Percentiles rank a stretch among this genome's conserved stretches.
phyloP scores from a whole-genome alignment of 2,329 filamentous ascomycete genomes.

The Pyricularia pennisetigena region DNA sequence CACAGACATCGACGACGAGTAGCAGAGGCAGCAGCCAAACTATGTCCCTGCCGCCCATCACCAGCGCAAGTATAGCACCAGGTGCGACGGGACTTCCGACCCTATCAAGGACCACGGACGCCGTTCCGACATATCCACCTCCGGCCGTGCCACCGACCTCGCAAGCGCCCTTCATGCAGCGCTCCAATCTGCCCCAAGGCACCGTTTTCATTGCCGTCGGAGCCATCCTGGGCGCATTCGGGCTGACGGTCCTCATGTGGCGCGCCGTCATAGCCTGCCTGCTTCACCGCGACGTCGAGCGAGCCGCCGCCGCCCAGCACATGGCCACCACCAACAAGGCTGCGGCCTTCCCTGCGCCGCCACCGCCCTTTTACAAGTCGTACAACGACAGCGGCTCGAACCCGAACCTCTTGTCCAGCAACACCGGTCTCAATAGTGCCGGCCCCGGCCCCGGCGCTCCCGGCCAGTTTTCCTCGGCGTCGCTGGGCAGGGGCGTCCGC shows the following conservation, averaged over 20 bases:
- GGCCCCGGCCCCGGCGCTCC: slow-evolving; percentile 15
- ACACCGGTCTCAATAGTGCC: not conserved
- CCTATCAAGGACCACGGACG: slow-evolving; percentile 24
- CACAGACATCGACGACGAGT: not conserved
- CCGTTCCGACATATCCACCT: slow-evolving; percentile 52
- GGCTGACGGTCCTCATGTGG: slow-evolving; percentile 76
- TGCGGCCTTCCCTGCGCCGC: slow-evolving; percentile 45
- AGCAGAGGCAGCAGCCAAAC: not conserved
- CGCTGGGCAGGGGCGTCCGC: slow-evolving; percentile 37
- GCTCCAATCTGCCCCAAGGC: slow-evolving; percentile 75
- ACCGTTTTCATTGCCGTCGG: slow-evolving; percentile 96
- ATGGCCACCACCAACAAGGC: slow-evolving; percentile 63
- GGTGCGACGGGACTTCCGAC: slow-evolving; percentile 23
- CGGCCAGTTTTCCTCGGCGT: not conserved
- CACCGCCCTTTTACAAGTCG: slow-evolving; percentile 50
- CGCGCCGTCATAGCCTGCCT: slow-evolving; percentile 81
- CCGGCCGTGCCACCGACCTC: slow-evolving; percentile 72
- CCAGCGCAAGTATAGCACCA: not conserved
- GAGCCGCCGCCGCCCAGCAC: slow-evolving; percentile 69
- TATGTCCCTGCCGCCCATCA: not conserved
- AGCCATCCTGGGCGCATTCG: slow-evolving; percentile 75
- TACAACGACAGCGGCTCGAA: slow-evolving; percentile 49
- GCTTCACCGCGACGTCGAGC: slow-evolving; percentile 82
- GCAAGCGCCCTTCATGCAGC: slow-evolving; percentile 85
- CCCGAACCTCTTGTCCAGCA: slow-evolving; percentile 36